Base-by-base conservation (phyloP, 164 flowering plant species). In the Magnolia sinica region DNA sequence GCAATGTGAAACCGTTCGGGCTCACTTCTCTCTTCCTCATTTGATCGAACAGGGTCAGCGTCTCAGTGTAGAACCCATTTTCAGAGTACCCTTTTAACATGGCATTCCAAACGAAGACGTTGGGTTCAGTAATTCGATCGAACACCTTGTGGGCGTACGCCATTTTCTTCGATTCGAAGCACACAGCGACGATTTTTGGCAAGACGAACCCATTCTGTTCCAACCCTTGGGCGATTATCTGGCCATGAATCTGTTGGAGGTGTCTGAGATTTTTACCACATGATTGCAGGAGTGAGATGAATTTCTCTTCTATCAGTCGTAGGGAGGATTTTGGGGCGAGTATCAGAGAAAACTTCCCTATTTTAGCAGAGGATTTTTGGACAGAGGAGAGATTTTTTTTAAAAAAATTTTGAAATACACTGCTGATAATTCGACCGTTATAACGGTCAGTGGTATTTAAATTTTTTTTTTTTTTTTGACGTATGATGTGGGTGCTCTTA, bases 1-100 rank as follows among this genome's bases (percentile, higher is more conserved):
- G 93, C 68, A 90, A 87, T 0, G 92, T 89, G 73, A 78, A 90
- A 71, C 87, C 84, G 71, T 87, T 89, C n/a, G 89, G 90, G 50
- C 51, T 78, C 13, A 87, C 79, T 49, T 81, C 86, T 50, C 79
- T 51, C 29, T 81, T 72, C 75, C 76, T 81, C 94, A 92, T 87
- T n/a, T 64, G 79, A 27, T 72, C 27, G 59, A 89, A 92, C 75
- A 87, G 66, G 71, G 71, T 9, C 18, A 92, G 19, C 0, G 85
- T 88, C 20, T 86, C 85, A 23, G 71, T 37, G 77, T 80, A 75
- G 14, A 68, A 74, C 24, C 79, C 87, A 65, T 83, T 87, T 18
- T 82, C 84, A 1, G 84, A 73, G 64, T 87, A 90, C 74, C 89
- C 96, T 79, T 85, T 88, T 51, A 87, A 78, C 85, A 92, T 84